Evolutionary conservation across 2,329 filamentous ascomycete genomes (phyloP), one percentile per base, ranked within the genome.

Genomic region (Akanthomyces uredinophilus): DNA sequence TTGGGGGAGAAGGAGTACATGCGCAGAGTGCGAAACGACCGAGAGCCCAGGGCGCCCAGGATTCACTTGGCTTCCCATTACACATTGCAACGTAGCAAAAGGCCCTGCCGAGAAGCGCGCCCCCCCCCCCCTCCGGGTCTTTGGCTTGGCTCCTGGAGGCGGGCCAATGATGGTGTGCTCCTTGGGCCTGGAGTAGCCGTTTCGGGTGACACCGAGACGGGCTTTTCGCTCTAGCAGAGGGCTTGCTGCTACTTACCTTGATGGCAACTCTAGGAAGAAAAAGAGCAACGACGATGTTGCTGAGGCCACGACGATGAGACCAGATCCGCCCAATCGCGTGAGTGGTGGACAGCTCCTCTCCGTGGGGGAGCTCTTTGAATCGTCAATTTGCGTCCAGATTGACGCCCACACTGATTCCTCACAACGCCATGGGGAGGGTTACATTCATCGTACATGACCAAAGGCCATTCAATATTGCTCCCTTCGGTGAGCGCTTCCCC

Each of bases 151-250:
- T 29, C 24, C 14, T 27, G 11, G 22, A 27, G 6, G 46, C 46
- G 22, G 46, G 46, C 46, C 46, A 49, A 49, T 49, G 22, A 16
- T 35, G 27, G 5, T 20, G 18, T 35, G 14, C 11, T 7, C 37
- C 13, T 39, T 11, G 20, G 51, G 51, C 24, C 35, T 22, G 39
- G 49, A 53, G 49, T 60, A 53, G 57, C 49, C 57, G 37, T 52
- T 60, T 46, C 43, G 49, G 57, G 57, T 53, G 50, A 44, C 57
- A 46, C 47, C 57, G 57, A 53, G 49, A 60, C 52, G 49, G 55
- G 6, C 29, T 22, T n/a, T n/a, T n/a, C n/a, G 7, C n/a, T 22
- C 18, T 35, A 8, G 4, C 32, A 35, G 32, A 35, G 32, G 32
- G 7, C 32, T 35, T 35, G 32, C 32, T 24, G 52, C 37, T 18